phyloP scores from a whole-genome alignment of 1,284 basidiomycete genomes.

The Stygiomarasmius scandens region DNA sequence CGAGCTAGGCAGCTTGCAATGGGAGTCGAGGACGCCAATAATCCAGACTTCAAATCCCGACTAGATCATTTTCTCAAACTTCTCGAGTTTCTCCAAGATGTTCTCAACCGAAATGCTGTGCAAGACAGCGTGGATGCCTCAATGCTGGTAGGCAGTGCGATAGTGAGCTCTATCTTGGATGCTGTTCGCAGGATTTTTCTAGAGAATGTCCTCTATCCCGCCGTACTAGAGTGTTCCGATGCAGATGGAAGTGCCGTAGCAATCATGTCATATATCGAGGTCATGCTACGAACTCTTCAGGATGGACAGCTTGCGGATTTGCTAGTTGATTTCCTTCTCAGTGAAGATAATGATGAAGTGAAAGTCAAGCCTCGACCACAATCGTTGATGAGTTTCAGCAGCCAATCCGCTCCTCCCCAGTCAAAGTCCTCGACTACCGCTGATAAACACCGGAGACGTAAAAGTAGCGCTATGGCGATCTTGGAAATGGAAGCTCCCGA shows the following conservation, averaged over 20 bases:
- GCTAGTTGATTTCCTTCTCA: conserved; percentile 80
- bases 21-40: conserved; percentile 77
- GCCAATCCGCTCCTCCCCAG: conserved; percentile 35
- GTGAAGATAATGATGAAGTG: conserved; percentile 77
- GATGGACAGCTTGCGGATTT: conserved; percentile 70
- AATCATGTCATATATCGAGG: conserved; percentile 95
- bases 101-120: conserved; percentile 65
- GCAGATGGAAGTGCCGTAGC: conserved; percentile 93
- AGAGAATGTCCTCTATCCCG: conserved; percentile 92
- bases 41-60: conserved; percentile 75
- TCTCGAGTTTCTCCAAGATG: conserved; percentile 91
- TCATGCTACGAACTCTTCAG: conserved; percentile 79
- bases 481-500: conserved; percentile 83
- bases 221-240: conserved; percentile 92
- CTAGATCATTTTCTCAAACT: conserved; percentile 90
- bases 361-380: conserved; percentile 48
- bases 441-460: conserved; percentile 57
- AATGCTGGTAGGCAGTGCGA: conserved; percentile 70
- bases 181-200: conserved; percentile 87
- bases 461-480: conserved; percentile 84
- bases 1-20: conserved; percentile 58
- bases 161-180: conserved; percentile 80
- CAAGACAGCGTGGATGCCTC: conserved; percentile 58
- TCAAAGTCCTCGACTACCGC: conserved; percentile 30
- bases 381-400: conserved; percentile 49